phyloP scores from a whole-genome alignment of 2,329 filamentous ascomycete genomes.

The Penicillium sp. region DNA sequence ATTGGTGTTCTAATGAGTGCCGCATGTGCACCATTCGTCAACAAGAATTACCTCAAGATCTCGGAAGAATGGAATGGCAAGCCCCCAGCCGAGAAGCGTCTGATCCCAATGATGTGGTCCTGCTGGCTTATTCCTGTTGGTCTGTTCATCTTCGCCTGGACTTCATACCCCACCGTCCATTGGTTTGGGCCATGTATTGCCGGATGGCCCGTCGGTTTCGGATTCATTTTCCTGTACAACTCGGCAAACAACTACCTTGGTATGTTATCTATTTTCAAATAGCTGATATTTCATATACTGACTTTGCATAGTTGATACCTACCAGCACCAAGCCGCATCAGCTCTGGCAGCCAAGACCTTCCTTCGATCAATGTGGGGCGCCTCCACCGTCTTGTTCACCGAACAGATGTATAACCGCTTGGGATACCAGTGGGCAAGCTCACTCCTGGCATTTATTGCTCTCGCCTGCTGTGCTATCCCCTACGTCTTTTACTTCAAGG shows the following conservation, averaged over 20 bases:
- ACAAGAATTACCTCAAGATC: slow-evolving; percentile 74
- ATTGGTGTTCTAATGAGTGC: slow-evolving; percentile 72
- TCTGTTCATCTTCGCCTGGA: slow-evolving; percentile 69
- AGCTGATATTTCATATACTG: slow-evolving; percentile 7
- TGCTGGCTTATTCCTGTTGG: slow-evolving; percentile 72
- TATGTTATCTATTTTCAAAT: slow-evolving; percentile 17
- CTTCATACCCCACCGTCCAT: slow-evolving; percentile 63
- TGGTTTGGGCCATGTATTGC: slow-evolving; percentile 74
- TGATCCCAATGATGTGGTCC: slow-evolving; percentile 79
- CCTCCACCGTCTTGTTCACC: slow-evolving; percentile 74
- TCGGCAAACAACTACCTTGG: slow-evolving; percentile 71
- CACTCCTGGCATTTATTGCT: slow-evolving; percentile 70
- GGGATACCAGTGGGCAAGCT: slow-evolving; percentile 73
- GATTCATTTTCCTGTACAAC: slow-evolving; percentile 83
- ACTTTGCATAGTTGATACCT: slow-evolving; percentile 56
- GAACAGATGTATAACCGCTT: slow-evolving; percentile 75
- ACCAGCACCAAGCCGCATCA: slow-evolving; percentile 74
- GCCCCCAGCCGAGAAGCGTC: slow-evolving; percentile 73
- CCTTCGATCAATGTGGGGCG: slow-evolving; percentile 78
- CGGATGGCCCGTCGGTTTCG: slow-evolving; percentile 72
- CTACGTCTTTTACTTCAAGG: slow-evolving; percentile 77
- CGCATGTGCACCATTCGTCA: slow-evolving; percentile 68
- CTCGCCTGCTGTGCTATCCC: slow-evolving; percentile 80
- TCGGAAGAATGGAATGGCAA: slow-evolving; percentile 65
- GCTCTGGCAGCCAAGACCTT: slow-evolving; percentile 81